Evolutionary conservation across 345 rosid species (phyloP).

Genomic region (Murraya koenigii): DNA sequence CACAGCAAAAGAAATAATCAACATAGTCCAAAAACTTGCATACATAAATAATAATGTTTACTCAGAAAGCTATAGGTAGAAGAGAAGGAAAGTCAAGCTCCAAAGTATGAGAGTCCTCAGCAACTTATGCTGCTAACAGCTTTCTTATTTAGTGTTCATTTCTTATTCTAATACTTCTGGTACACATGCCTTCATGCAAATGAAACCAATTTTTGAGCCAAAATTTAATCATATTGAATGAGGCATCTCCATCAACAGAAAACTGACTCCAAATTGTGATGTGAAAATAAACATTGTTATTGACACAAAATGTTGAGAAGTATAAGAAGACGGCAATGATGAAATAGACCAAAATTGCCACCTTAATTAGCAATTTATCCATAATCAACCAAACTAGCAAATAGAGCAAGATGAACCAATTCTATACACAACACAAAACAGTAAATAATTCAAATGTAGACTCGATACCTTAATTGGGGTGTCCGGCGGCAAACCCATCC

Average conservation of each 20-base stretch:
- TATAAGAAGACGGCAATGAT: neutral
- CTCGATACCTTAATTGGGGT: constrained; percentile 57
- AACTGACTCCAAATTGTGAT: neutral
- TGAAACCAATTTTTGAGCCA: neutral
- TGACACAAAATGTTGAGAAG: neutral
- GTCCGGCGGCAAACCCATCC: constrained; percentile 59
- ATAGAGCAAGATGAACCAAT: constrained; percentile 3
- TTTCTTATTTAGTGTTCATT: neutral
- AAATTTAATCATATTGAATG: neutral
- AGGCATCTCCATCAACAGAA: neutral
- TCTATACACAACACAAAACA: neutral
- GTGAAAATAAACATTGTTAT: neutral
- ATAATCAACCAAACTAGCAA: neutral
- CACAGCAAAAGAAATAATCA: neutral
- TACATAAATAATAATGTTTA: neutral
- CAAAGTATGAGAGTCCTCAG: neutral
- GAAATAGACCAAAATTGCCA: neutral
- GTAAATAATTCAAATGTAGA: constrained; percentile 2
- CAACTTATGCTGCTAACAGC: neutral
- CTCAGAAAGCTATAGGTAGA: neutral
- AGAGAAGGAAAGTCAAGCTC: neutral
- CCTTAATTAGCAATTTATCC: neutral
- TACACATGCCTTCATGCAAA: neutral
- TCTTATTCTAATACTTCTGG: neutral
- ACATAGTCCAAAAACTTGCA: neutral